phyloP scores from a whole-genome alignment of 352 stramenopile species.

The Phytophthora capsici region DNA sequence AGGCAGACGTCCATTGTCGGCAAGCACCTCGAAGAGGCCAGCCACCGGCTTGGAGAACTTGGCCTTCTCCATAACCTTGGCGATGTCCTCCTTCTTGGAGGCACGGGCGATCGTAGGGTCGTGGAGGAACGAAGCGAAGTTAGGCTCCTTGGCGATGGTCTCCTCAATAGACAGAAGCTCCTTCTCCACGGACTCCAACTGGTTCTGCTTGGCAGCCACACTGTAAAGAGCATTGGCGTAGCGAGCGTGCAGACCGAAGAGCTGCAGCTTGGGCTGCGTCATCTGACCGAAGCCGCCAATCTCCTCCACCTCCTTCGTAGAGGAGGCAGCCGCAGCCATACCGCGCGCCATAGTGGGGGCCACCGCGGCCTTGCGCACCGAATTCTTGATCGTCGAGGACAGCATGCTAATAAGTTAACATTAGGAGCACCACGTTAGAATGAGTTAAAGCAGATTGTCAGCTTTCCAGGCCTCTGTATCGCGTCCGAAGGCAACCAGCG shows the following conservation, averaged over 20 bases:
- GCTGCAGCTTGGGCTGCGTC: constrained; percentile 91
- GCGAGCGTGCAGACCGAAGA: constrained; percentile 96
- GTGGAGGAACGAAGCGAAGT: constrained; percentile 95
- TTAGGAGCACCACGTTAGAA: constrained; percentile 11
- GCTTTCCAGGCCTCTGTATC: background rate
- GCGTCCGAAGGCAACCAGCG: background rate
- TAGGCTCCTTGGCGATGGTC: constrained; percentile 85
- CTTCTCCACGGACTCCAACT: constrained; percentile 85
- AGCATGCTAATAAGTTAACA: constrained; percentile 51
- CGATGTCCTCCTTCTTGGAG: constrained; percentile 94
- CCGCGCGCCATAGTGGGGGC: constrained; percentile 45
- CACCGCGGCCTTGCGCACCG: constrained; percentile 51
- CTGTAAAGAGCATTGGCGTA: constrained; percentile 98
- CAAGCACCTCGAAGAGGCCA: constrained; percentile 96
- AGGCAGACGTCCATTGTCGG: constrained; percentile 95
- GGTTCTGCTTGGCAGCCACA: constrained; percentile 91
- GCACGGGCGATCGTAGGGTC: constrained; percentile 96
- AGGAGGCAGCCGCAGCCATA: constrained; percentile 38
- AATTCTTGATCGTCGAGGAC: constrained; percentile 79
- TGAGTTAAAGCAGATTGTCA: background rate
- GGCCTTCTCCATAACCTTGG: constrained; percentile 88
- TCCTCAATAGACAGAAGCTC: constrained; percentile 87
- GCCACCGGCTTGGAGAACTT: constrained; percentile 95
- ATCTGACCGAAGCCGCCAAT: constrained; percentile 82
- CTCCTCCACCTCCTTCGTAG: constrained; percentile 62